Evolutionary conservation across 2,329 filamentous ascomycete species (phyloP), one percentile per base, ranked within the genome.

Genomic region (Fusarium sp.): DNA sequence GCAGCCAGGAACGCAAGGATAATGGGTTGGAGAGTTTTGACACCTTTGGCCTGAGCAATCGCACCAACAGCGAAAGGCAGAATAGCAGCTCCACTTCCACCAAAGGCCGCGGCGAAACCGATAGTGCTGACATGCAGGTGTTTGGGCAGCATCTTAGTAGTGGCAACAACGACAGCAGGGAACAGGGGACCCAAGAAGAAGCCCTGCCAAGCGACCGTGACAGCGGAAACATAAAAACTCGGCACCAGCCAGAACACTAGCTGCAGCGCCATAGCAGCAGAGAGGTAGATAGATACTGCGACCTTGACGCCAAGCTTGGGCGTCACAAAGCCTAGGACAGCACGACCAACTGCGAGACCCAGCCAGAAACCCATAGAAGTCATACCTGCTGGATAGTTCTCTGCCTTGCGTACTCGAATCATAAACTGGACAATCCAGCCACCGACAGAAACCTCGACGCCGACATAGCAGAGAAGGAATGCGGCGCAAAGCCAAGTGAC

Each of bases 351-450:
- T 0, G 92, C 93, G 65, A 96, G 85, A 0, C 93, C 93, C 21
- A 93, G 84, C 93, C 93, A 96, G 78, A 94, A 95, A 0, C 92
- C 92, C 3, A 92, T 94, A 0, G 90, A 89, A 0, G 89, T 89
- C 84, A 95, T 91, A 11, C 92, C 92, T 26, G 89, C 89, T 1
- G 88, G 87, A 70, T 94, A 94, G 0, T 87, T 80, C 5, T 82
- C 85, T 1, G 89, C 92, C n/a, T 89, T 78, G 7, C 93, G 87
- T 7, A 94, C 89, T 34, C 88, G 85, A 26, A 93, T 89, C 92
- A 96, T 95, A 77, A 96, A 95, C 7, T 90, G 89, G 53, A 94
- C 91, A 58, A 96, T 92, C 93, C 93, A 96, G 7, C 93, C 93
- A 21, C 92, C 91, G 1, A 94, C 84, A 0, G 90, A 89, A 44